Evolutionary conservation across 306 rosid genomes (phyloP).

Genomic region (Fragaria nilgerrensis): DNA sequence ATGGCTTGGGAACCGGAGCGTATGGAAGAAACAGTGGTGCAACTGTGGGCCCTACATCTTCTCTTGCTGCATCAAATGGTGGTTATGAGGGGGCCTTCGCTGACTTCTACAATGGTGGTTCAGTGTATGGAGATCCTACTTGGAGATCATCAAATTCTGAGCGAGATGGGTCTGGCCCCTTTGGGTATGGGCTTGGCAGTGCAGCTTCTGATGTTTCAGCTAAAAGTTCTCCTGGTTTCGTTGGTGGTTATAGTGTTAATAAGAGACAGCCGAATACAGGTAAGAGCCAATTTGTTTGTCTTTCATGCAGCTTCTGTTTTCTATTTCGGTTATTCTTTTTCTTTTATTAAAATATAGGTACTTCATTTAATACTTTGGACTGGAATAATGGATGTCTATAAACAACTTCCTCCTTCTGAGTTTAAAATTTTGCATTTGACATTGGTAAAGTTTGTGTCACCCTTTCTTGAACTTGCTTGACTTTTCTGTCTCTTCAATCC

Average conservation of each 20-base stretch:
- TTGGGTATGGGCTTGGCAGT: slow-evolving; percentile 65
- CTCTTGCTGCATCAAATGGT: slow-evolving; percentile 45
- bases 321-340: background rate
- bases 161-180: slow-evolving; percentile 54
- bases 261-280: slow-evolving; percentile 78
- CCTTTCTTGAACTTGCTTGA: background rate
- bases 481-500: background rate
- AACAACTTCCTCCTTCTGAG: background rate
- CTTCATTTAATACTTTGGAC: background rate
- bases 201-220: slow-evolving; percentile 70
- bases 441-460: background rate
- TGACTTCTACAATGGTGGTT: slow-evolving; percentile 24
- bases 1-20: slow-evolving; percentile 50
- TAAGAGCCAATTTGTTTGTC: slow-evolving; percentile 16
- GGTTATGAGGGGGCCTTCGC: slow-evolving; percentile 36
- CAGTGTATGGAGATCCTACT: slow-evolving; percentile 45
- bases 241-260: slow-evolving; percentile 63
- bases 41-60: slow-evolving; percentile 35
- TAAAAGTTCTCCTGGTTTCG: slow-evolving; percentile 59
- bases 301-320: background rate
- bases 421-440: background rate
- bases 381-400: background rate
- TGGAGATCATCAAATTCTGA: slow-evolving; percentile 66
- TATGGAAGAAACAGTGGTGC: slow-evolving; percentile 53
- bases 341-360: background rate